Percentiles rank a stretch among this genome's conserved stretches.
Evolutionary conservation across 2,329 filamentous ascomycete genomes (phyloP).

Genomic region (Diaporthe capsici): DNA sequence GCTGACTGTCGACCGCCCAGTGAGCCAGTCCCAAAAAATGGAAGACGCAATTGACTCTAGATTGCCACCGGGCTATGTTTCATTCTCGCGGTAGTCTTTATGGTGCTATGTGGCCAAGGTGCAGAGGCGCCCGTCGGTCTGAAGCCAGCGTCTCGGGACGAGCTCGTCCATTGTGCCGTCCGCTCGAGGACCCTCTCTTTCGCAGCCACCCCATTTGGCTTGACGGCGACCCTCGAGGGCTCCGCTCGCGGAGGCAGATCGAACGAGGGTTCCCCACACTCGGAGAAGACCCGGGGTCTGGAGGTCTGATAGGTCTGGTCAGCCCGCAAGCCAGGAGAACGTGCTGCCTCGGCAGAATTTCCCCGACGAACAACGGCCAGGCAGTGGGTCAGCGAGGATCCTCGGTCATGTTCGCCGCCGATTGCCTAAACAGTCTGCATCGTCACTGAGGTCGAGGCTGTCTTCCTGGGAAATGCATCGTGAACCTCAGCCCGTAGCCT

Average conservation of each 20-base stretch:
- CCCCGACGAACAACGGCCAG: conserved; percentile 17
- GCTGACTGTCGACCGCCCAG: background rate
- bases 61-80: conserved; percentile 28
- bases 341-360: conserved; percentile 37
- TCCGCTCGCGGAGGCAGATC: conserved; percentile 21
- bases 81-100: background rate
- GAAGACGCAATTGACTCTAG: conserved; percentile 29
- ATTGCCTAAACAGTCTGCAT: conserved; percentile 28
- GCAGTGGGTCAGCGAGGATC: conserved; percentile 26
- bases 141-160: conserved; percentile 28
- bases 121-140: conserved; percentile 13
- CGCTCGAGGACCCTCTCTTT: conserved; percentile 10
- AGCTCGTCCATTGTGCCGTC: conserved; percentile 22
- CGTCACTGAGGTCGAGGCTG: conserved; percentile 23
- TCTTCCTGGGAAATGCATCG: conserved; percentile 11
- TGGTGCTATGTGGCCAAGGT: background rate
- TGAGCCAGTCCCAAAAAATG: background rate
- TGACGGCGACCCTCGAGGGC: conserved; percentile 12
- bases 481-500: conserved; percentile 21
- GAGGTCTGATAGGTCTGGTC: background rate
- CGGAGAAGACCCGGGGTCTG: conserved; percentile 34
- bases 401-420: conserved; percentile 39
- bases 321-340: background rate
- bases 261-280: conserved; percentile 36
- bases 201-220: background rate